phyloP scores from a whole-genome alignment of 2,329 filamentous ascomycete genomes.

The Aspergillus amoenus region DNA sequence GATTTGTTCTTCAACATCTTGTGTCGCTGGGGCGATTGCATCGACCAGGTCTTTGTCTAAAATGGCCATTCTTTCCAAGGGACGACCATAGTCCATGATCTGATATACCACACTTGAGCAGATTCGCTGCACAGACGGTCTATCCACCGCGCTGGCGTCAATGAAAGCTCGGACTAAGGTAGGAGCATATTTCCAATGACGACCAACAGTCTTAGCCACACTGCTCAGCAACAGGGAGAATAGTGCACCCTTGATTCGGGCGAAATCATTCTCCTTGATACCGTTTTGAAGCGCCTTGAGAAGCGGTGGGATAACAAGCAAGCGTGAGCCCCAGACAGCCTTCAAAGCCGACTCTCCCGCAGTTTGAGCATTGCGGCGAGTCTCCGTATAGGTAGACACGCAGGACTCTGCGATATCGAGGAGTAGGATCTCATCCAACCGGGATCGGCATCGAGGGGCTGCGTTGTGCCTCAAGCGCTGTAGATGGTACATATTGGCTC shows the following conservation, averaged over 20 bases:
- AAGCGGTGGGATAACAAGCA: constrained; percentile 85
- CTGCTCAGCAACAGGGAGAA: constrained; percentile 89
- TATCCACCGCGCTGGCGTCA: constrained; percentile 83
- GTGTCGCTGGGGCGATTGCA: constrained; percentile 63
- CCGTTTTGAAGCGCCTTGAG: constrained; percentile 75
- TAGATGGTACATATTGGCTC: constrained; percentile 91
- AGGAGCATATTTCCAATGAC: constrained; percentile 94
- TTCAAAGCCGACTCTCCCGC: constrained; percentile 93
- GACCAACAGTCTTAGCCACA: constrained; percentile 79
- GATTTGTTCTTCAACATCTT: constrained; percentile 58
- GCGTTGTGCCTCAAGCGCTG: constrained; percentile 94
- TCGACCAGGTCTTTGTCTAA: constrained; percentile 70
- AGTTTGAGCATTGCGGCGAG: constrained; percentile 88
- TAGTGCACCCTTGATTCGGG: constrained; percentile 90
- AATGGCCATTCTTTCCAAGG: constrained; percentile 82
- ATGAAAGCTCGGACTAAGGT: constrained; percentile 89
- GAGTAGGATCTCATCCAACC: constrained; percentile 82
- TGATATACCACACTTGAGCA: constrained; percentile 79
- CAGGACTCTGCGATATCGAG: constrained; percentile 87
- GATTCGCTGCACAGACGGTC: constrained; percentile 88
- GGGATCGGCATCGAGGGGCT: constrained; percentile 79
- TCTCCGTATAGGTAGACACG: constrained; percentile 89
- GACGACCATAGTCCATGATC: constrained; percentile 87
- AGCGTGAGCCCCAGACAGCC: constrained; percentile 80
- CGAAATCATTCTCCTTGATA: constrained; percentile 76